phyloP scores from a whole-genome alignment of 2,329 filamentous ascomycete genomes.

The Endoconidiophora laricicola region DNA sequence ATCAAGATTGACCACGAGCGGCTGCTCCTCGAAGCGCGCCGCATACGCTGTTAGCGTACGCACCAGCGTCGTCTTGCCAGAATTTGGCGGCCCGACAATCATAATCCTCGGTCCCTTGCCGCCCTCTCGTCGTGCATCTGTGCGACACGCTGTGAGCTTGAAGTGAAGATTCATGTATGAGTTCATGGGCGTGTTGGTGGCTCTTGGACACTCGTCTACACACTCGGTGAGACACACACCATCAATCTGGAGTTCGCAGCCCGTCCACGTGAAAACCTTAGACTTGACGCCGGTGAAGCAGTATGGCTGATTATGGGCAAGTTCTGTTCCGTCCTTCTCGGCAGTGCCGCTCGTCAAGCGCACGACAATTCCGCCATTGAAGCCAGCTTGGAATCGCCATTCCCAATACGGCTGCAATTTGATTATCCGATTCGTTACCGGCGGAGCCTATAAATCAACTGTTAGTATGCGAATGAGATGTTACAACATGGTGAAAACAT shows the following conservation, averaged over 20 bases:
- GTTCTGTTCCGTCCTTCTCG: conserved; percentile 88
- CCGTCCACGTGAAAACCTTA: conserved; percentile 83
- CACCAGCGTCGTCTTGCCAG: conserved; percentile 69
- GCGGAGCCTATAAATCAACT: background rate
- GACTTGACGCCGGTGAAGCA: conserved; percentile 67
- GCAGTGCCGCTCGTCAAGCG: conserved; percentile 67
- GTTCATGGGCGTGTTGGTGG: conserved; percentile 67
- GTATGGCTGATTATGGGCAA: conserved; percentile 66
- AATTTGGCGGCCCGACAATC: conserved; percentile 59
- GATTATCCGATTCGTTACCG: conserved; percentile 26
- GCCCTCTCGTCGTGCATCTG: conserved; percentile 33
- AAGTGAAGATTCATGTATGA: conserved; percentile 77
- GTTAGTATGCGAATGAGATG: background rate
- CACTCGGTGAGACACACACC: conserved; percentile 38
- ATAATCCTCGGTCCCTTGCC: conserved; percentile 62
- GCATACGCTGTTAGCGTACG: conserved; percentile 69
- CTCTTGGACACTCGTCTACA: conserved; percentile 44
- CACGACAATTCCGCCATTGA: conserved; percentile 25
- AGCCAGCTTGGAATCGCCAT: conserved; percentile 62
- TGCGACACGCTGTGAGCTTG: conserved; percentile 58
- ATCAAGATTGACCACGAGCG: conserved; percentile 72
- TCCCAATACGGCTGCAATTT: conserved; percentile 49
- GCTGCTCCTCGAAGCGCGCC: conserved; percentile 54
- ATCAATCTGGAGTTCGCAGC: conserved; percentile 67
- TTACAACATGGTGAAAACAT: conserved; percentile 17